Conservation (phyloP, 495 filamentous ascomycete species). For the Astrocystis sublimbata region DNA sequence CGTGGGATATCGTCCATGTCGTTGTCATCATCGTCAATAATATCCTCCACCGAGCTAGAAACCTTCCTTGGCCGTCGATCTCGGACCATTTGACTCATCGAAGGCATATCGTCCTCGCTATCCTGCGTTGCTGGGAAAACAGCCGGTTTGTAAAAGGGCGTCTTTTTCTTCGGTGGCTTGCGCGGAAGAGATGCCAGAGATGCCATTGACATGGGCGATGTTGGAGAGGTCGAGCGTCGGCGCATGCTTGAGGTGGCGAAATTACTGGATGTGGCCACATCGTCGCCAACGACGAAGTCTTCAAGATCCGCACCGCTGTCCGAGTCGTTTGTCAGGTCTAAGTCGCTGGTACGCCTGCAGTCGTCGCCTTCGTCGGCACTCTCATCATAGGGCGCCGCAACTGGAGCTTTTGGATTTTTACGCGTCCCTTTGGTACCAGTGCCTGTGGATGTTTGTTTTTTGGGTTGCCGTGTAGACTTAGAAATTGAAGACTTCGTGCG, state of each 20-base stretch:
- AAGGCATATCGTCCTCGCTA: constrained; percentile 37
- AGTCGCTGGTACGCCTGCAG: constrained; percentile 49
- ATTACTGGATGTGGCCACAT: constrained; percentile 41
- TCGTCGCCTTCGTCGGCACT: constrained; percentile 50
- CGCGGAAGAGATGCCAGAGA: constrained; percentile 17
- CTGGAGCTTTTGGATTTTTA: constrained; percentile 13
- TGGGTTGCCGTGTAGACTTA: constrained; percentile 7
- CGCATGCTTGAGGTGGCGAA: constrained; percentile 22
- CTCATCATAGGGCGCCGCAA: constrained; percentile 31
- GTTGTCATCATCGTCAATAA: constrained; percentile 30
- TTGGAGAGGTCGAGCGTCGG: constrained; percentile 33
- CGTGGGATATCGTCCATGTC: constrained; percentile 28
- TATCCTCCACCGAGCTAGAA: constrained; percentile 3
- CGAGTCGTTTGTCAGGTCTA: constrained; percentile 46
- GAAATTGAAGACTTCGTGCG: constrained; percentile 20
- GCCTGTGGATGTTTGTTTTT: constrained; percentile 14
- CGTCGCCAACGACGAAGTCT: constrained; percentile 48
- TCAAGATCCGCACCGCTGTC: constrained; percentile 48
- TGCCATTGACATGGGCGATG: constrained; percentile 23
- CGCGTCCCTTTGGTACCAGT: constrained; percentile 12
- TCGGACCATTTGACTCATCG: constrained; percentile 35
- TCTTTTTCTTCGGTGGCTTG: constrained; percentile 13
- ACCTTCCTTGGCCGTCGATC: constrained; percentile 5
- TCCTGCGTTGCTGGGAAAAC: constrained; percentile 36
- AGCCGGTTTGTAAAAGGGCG: constrained; percentile 38